phyloP scores from a whole-genome alignment of 805 yeast species.

The Spathaspora passalidarum region DNA sequence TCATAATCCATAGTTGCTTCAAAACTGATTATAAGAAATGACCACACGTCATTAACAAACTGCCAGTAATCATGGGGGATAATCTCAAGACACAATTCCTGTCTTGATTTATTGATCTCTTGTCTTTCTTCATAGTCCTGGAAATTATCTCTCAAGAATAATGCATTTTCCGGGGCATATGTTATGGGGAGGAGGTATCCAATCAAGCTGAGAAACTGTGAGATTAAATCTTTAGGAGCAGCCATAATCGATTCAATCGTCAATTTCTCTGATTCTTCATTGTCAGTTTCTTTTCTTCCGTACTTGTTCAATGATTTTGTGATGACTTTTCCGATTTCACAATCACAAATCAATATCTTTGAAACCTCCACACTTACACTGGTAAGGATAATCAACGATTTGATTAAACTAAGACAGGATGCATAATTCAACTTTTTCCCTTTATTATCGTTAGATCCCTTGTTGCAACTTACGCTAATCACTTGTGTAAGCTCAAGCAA shows the following conservation, averaged over 20 bases:
- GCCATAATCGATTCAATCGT: conserved; percentile 72
- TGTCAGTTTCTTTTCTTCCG: conserved; percentile 16
- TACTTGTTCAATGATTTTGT: conserved; percentile 50
- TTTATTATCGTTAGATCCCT: conserved; percentile 15
- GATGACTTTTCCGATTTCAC: conserved; percentile 47
- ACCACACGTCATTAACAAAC: conserved; percentile 48
- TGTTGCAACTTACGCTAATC: conserved; percentile 25
- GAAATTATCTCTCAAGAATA: conserved; percentile 22
- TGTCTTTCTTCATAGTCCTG: conserved; percentile 20
- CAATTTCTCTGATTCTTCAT: not conserved
- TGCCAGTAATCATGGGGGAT: conserved; percentile 19
- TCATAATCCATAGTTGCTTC: conserved; percentile 70
- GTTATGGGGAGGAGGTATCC: conserved; percentile 55
- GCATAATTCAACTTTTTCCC: conserved; percentile 25
- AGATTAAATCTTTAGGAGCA: conserved; percentile 63
- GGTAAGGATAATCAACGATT: conserved; percentile 44
- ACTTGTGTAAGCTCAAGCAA: conserved; percentile 21
- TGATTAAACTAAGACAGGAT: conserved; percentile 39
- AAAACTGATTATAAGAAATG: conserved; percentile 58
- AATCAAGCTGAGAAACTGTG: conserved; percentile 53
- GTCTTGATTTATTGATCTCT: conserved; percentile 28
- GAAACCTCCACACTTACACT: conserved; percentile 41
- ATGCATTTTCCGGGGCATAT: conserved; percentile 25
- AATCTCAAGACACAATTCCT: conserved; percentile 25
- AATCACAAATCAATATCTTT: conserved; percentile 44